Conservation (phyloP, 371 early-diverging fungal species). For the Conidiobolus incongruus region DNA sequence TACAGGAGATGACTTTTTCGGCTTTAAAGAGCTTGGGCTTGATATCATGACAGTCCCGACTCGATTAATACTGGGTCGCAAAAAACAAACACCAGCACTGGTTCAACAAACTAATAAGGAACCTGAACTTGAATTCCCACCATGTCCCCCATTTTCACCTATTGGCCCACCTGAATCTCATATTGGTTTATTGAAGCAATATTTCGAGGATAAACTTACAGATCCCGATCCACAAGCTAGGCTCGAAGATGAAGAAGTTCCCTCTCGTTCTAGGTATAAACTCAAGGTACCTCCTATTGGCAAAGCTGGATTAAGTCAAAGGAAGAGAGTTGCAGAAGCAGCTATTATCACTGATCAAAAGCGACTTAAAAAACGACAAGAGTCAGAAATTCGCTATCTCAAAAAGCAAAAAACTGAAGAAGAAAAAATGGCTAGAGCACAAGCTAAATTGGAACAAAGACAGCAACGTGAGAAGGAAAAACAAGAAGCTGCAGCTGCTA, state of each 20-base stretch:
- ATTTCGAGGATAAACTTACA: background rate
- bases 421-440: background rate
- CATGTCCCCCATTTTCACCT: background rate
- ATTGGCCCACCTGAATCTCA: background rate
- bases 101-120: background rate
- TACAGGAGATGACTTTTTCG: conserved; percentile 70
- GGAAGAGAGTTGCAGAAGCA: background rate
- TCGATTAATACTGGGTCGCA: background rate
- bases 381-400: background rate
- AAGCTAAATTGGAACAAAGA: background rate
- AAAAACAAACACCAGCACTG: background rate
- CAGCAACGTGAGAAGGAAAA: background rate
- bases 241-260: conserved; percentile 1
- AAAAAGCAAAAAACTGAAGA: background rate
- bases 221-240: background rate
- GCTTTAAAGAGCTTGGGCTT: conserved; percentile 63
- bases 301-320: background rate
- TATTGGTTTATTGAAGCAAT: background rate
- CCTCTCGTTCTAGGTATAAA: background rate
- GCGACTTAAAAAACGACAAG: background rate
- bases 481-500: background rate
- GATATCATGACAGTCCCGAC: conserved; percentile 26
- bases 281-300: conserved; percentile 1
- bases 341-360: background rate
- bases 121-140: background rate